These are phyloP conservation scores for Xylariaceae sp. DNA, from an alignment of 2,329 filamentous ascomycete species.

Conservation along the genomic window DNA sequence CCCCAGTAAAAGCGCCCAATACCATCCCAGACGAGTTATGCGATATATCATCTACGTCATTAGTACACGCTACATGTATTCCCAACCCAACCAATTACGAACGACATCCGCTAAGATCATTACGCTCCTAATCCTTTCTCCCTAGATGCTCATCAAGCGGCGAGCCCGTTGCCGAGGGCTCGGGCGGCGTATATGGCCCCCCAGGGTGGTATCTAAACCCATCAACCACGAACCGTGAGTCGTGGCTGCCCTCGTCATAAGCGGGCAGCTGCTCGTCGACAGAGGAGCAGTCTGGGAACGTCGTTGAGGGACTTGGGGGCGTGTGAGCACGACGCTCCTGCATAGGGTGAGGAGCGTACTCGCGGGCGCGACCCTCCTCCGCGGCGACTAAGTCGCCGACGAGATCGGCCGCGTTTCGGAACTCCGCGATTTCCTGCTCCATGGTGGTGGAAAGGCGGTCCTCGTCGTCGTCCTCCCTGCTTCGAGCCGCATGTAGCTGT, in stretches of 20 bases:
- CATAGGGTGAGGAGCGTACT: conserved; percentile 13
- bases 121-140: conserved; percentile 26
- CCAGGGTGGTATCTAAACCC: conserved; percentile 46
- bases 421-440: conserved; percentile 53
- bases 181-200: conserved; percentile 32
- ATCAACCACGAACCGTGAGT: conserved; percentile 45
- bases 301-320: conserved; percentile 34
- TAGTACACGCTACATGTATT: neutral
- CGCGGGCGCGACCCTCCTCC: conserved; percentile 42
- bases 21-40: neutral
- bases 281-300: conserved; percentile 38
- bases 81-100: neutral
- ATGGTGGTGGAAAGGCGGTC: conserved; percentile 42
- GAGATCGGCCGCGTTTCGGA: conserved; percentile 49
- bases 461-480: conserved; percentile 36
- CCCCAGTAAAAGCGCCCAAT: neutral
- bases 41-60: neutral
- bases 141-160: conserved; percentile 34
- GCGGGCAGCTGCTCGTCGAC: conserved; percentile 46
- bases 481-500: conserved; percentile 28
- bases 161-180: conserved; percentile 21
- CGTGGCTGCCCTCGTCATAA: conserved; percentile 42
- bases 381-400: conserved; percentile 50
- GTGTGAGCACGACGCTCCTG: conserved; percentile 23
- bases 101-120: neutral